Base-by-base conservation (phyloP, 1,284 basidiomycete species). In the Heterobasidion annosum region DNA sequence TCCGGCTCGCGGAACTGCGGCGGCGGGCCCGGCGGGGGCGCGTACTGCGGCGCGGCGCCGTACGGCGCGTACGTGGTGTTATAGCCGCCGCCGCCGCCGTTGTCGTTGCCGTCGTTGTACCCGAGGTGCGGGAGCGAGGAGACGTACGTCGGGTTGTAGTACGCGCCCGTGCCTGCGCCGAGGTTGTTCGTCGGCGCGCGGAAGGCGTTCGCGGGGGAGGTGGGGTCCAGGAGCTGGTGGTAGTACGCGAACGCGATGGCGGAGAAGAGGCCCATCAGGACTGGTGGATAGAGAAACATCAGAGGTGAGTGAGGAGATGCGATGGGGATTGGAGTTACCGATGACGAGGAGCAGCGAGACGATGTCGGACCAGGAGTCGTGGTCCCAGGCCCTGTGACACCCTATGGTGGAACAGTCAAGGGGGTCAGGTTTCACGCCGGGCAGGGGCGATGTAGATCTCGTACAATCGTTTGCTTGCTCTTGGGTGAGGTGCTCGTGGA, bases 221-320 rank as follows among this genome's bases (percentile, higher is more conserved):
- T 51, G 15, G 50, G 50, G 19, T 51, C 50, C 18, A 51, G 35
- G n/a, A 35, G 64, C 69, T 92, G 89, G 25, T 82, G 80, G 65
- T 85, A 83, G 70, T 83, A 92, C 8, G 74, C 73, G 63, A 84
- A 83, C 1, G 81, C 77, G 59, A 87, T 66, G 51, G 77, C 61
- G 40, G 78, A 74, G 72, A 89, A 88, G 53, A 88, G 64, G 18
- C 73, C 58, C 54, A 82, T 72, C 43, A 83, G 62, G 50, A 78
- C 79, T 83, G 55, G 33, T 53, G 45, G 19, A 7, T 13, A 1
- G 18, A 25, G 2, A 15, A 52, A 63, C 60, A 59, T 37, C 15
- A 55, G 37, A 42, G 16, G 53, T 56, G 1, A 48, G 48, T 37
- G 47, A 33, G 45, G 34, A 37, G 34, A 50, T 0, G 19, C 25